Evolutionary conservation across 2,329 filamentous ascomycete species (phyloP).

Genomic region (Teratosphaeria destructans): DNA sequence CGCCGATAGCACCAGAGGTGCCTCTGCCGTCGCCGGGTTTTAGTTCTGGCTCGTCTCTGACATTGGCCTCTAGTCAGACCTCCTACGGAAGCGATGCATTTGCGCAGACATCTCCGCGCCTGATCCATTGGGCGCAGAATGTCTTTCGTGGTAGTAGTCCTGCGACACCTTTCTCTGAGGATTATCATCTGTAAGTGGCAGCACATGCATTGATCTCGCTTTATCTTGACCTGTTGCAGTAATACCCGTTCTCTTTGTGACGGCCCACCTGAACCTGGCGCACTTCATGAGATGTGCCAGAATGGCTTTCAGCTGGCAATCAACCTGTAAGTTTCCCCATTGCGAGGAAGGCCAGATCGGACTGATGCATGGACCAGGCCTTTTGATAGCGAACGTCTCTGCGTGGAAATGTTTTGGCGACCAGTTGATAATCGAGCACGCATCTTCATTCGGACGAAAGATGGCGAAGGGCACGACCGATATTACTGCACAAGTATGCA

Average conservation of each 20-base stretch:
- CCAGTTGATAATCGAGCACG: constrained; percentile 41
- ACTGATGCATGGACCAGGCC: constrained; percentile 23
- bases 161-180: constrained; percentile 26
- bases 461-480: constrained; percentile 28
- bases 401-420: constrained; percentile 34
- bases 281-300: constrained; percentile 12
- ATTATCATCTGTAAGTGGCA: constrained; percentile 7
- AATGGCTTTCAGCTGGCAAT: constrained; percentile 34
- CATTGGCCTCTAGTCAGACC: constrained; percentile 25
- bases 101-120: constrained; percentile 4
- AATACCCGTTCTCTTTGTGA: constrained; percentile 14
- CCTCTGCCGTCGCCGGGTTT: constrained; percentile 31
- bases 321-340: constrained; percentile 19
- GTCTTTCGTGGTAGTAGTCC: constrained; percentile 34
- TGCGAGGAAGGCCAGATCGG: neutral
- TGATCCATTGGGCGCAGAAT: constrained; percentile 33
- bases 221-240: constrained; percentile 3
- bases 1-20: constrained; percentile 27
- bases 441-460: constrained; percentile 42
- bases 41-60: constrained; percentile 33
- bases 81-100: constrained; percentile 16
- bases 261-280: constrained; percentile 9
- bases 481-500: constrained; percentile 43
- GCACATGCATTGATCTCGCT: neutral
- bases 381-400: constrained; percentile 38